Evolutionary conservation across 176 grass and related monocot species (phyloP).

Genomic region (Saccharum officinarum): DNA sequence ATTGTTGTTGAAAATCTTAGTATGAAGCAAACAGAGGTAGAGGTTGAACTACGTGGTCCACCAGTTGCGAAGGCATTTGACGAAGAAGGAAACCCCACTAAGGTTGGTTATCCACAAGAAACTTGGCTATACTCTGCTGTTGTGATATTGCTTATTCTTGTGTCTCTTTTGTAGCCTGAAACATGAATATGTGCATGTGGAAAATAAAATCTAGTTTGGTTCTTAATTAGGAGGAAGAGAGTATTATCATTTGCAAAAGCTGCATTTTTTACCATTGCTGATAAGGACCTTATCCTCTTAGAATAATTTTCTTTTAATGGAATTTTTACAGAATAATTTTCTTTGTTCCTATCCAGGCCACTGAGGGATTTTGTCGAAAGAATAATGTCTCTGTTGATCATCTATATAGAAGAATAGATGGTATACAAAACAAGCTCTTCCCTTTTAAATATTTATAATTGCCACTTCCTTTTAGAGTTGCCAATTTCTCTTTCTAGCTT

Average conservation of each 20-base stretch:
- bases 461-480: background rate
- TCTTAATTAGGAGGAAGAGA: background rate
- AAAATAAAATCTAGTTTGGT: background rate
- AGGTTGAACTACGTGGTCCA: conserved; percentile 84
- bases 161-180: conserved; percentile 13
- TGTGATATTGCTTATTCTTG: conserved; percentile 31
- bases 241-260: background rate
- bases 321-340: conserved; percentile 47
- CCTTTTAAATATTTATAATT: conserved; percentile 10
- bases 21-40: conserved; percentile 68
- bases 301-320: conserved; percentile 35
- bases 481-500: background rate
- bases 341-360: conserved; percentile 64
- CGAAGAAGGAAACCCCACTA: conserved; percentile 75
- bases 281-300: conserved; percentile 16
- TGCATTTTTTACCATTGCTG: conserved; percentile 22
- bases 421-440: conserved; percentile 37
- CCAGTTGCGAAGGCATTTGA: conserved; percentile 91
- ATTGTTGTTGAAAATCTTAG: conserved; percentile 74
- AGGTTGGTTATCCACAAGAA: conserved; percentile 55
- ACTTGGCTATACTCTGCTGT: conserved; percentile 10
- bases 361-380: conserved; percentile 88
- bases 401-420: conserved; percentile 74
- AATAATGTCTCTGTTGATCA: conserved; percentile 58
- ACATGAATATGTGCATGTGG: background rate